A percentile compares a stretch with the other conserved stretches of the same genome.
These are phyloP conservation scores for Debaryomyces sp. DNA, from an alignment of 1,139 yeast species.

Conservation along the genomic window DNA sequence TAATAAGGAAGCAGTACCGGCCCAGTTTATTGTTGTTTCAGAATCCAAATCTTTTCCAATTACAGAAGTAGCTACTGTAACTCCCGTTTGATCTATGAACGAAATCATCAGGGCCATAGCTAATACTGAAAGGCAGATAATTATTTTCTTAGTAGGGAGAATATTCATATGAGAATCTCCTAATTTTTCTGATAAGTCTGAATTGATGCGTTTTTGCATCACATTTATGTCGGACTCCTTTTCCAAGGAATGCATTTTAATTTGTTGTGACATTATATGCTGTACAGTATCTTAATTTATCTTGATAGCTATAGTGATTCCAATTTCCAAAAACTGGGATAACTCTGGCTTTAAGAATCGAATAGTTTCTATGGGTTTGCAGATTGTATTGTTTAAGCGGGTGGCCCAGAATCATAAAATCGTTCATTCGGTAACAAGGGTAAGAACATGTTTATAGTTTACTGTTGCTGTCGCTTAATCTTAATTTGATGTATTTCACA, in stretches of 20 bases:
- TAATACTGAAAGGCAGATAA: conserved; percentile 30
- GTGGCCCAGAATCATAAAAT: neutral
- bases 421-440: neutral
- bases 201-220: conserved; percentile 6
- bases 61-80: conserved; percentile 40
- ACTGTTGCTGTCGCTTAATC: neutral
- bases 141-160: conserved; percentile 32
- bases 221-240: conserved; percentile 9
- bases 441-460: neutral
- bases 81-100: conserved; percentile 49
- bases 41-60: conserved; percentile 41
- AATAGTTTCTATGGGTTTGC: neutral
- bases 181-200: conserved; percentile 29
- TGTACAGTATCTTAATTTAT: neutral
- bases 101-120: conserved; percentile 28
- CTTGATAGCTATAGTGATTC: neutral
- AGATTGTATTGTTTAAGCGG: neutral
- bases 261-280: neutral
- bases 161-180: conserved; percentile 43
- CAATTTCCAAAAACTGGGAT: neutral
- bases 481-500: neutral
- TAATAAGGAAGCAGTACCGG: conserved; percentile 51
- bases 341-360: neutral
- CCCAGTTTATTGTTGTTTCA: conserved; percentile 49
- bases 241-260: neutral